Percentiles rank a stretch among this genome's conserved stretches.
These are phyloP conservation scores for Botrytis tulipae DNA, from an alignment of 2,329 filamentous ascomycete genomes.

Conservation along the genomic window DNA sequence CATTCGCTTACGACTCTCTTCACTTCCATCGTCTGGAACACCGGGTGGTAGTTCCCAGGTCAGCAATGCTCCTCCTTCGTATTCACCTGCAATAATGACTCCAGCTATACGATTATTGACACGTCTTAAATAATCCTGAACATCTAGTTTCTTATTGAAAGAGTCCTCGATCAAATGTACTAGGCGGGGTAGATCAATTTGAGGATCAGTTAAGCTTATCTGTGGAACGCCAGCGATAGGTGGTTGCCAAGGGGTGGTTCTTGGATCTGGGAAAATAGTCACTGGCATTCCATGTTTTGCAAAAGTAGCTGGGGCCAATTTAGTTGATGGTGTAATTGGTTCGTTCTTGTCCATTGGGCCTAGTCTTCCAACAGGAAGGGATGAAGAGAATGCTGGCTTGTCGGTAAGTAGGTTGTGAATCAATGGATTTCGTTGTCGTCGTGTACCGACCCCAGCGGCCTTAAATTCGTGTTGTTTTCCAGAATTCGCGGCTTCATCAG, in stretches of 20 bases:
- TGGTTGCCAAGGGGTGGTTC: conserved; percentile 63
- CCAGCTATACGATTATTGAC: conserved; percentile 80
- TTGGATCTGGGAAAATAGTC: conserved; percentile 74
- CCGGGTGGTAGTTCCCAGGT: conserved; percentile 84
- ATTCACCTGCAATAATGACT: conserved; percentile 91
- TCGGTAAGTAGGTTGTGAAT: conserved; percentile 97
- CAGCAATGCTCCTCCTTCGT: conserved; percentile 90
- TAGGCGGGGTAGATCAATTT: conserved; percentile 79
- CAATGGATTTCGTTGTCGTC: conserved; percentile 70
- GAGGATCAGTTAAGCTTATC: conserved; percentile 72
- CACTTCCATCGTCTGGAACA: conserved; percentile 52
- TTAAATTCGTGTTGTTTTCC: conserved; percentile 38
- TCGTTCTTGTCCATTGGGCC: conserved; percentile 23
- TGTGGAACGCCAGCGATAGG: conserved; percentile 57
- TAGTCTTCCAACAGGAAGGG: conserved; percentile 72
- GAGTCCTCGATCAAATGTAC: conserved; percentile 91
- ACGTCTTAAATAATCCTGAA: conserved; percentile 77
- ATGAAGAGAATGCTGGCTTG: conserved; percentile 89
- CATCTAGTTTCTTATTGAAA: conserved; percentile 80
- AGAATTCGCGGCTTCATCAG: conserved; percentile 68
- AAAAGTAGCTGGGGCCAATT: conserved; percentile 65
- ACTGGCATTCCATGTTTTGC: conserved; percentile 90
- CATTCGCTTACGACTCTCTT: conserved; percentile 56
- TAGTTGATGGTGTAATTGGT: conserved; percentile 38
- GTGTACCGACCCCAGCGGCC: conserved; percentile 47